Evolutionary conservation across 257 asterid species (phyloP), one percentile per base, ranked within the genome.

Genomic region (Henckelia pumila): DNA sequence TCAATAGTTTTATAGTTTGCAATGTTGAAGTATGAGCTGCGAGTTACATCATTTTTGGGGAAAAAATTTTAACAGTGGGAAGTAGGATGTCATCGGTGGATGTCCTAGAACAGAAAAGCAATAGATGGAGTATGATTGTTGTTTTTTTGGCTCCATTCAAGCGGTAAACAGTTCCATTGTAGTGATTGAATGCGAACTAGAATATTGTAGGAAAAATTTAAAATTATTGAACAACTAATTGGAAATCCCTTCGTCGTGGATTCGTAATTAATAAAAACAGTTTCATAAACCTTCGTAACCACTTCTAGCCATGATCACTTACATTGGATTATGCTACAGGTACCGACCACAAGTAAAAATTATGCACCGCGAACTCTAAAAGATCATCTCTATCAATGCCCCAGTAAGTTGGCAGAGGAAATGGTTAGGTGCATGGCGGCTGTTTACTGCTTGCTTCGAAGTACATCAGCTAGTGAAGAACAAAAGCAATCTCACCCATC

Each of bases 371-470:
- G 81, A 52, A 80, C 85, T 28, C 83, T 85, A 19, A 85, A 85
- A 60, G 91, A 85, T 73, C 86, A 85, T 78, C 79, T 85, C 49
- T 75, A 85, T 72, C 84, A 85, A 72, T 85, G 91, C 47, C 91
- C 91, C 9, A 76, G 91, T 76, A 85, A 81, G 73, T 77, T 85
- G 80, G 76, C 91, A 26, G 91, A 77, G 77, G 88, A 85, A 80
- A 85, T 85, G 88, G 85, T 85, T 57, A 74, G 85, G 77, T 82
- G 85, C 71, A 82, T 85, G 86, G 84, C 88, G 44, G 82, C 86
- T 32, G 78, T 80, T 55, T 85, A 85, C 71, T 80, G 81, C 81
- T 82, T 84, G 88, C 84, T 85, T 52, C 77, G 76, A 4, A 78
- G 74, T 61, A 68, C 82, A 40, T 72, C 83, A 33, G 70, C 61